These are phyloP conservation scores for Fusarium xylarioides DNA, from an alignment of 2,329 filamentous ascomycete genomes.

Conservation along the genomic window DNA sequence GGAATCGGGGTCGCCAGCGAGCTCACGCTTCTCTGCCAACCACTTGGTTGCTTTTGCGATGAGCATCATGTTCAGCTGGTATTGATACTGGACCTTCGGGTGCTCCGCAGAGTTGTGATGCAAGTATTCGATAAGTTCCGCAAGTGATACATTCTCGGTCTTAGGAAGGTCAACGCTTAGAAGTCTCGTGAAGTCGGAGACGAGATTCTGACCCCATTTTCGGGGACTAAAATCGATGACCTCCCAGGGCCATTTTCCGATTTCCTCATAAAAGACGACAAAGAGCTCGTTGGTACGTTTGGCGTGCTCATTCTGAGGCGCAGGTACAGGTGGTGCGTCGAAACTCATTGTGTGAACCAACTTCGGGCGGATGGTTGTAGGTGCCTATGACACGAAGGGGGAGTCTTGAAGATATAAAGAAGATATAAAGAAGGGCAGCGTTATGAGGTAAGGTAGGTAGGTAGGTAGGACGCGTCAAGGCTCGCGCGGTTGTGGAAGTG, in stretches of 20 bases:
- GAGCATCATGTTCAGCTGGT: not conserved
- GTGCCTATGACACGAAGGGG: not conserved
- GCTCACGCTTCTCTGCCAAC: not conserved
- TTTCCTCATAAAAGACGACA: not conserved
- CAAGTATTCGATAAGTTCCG: not conserved
- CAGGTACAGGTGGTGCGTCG: not conserved
- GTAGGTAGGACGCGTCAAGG: not conserved
- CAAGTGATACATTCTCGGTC: not conserved
- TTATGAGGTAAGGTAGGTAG: not conserved
- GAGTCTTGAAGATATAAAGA: too few species aligned
- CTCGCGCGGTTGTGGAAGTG: not conserved
- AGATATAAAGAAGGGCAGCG: too few species aligned
- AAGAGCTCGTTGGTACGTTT: not conserved
- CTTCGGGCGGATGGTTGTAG: not conserved
- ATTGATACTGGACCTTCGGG: rapidly evolving
- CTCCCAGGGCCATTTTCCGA: constrained; percentile 11
- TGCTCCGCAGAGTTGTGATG: not conserved
- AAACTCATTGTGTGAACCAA: not conserved
- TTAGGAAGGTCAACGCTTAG: not conserved
- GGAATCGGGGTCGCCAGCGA: too few species aligned
- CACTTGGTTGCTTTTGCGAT: not conserved
- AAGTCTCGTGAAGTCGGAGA: not conserved
- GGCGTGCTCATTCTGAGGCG: not conserved
- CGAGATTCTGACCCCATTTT: not conserved
- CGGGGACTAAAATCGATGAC: not conserved